These are phyloP conservation scores for Apostasia ramifera DNA, from an alignment of 106 monocot species.

Conservation along the genomic window DNA sequence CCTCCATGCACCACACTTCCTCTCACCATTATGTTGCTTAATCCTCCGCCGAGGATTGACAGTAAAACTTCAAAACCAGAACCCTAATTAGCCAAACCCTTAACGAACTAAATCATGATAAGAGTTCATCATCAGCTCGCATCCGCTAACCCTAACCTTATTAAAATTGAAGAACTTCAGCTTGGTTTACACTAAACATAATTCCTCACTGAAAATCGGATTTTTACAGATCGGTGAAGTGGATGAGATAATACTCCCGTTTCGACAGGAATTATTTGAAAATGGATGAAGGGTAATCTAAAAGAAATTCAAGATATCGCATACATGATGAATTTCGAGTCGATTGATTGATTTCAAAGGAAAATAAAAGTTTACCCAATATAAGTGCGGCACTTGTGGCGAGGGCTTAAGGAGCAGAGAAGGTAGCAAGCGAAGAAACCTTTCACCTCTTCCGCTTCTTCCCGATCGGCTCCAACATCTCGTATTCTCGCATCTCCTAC, in stretches of 20 bases:
- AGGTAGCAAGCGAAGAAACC: constrained; percentile 86
- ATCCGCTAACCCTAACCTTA: too few relatives aligned
- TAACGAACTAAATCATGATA: background rate
- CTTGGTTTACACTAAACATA: too few relatives aligned
- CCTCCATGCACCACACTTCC: constrained; percentile 61
- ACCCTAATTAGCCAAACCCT: background rate
- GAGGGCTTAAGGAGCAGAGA: constrained; percentile 73
- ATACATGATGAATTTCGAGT: too few relatives aligned
- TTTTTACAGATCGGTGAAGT: too few relatives aligned
- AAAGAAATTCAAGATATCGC: too few relatives aligned
- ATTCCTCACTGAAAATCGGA: too few relatives aligned
- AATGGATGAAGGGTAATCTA: too few relatives aligned
- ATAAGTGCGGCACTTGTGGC: constrained; percentile 66
- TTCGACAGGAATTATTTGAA: too few relatives aligned
- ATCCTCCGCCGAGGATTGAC: constrained; percentile 81
- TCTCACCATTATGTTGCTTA: constrained; percentile 91
- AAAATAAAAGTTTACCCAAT: constrained; percentile 40
- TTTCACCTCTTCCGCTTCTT: constrained; percentile 4
- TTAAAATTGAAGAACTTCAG: too few relatives aligned
- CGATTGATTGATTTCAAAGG: background rate
- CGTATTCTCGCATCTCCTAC: constrained; percentile 1
- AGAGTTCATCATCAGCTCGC: background rate
- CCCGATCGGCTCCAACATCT: background rate
- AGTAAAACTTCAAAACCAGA: constrained; percentile 47
- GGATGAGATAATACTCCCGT: too few relatives aligned